A percentile compares a stretch with the other conserved stretches of the same genome.
Conservation (phyloP, 2,329 filamentous ascomycete genomes). For the Cadophora luteo-olivacea region DNA sequence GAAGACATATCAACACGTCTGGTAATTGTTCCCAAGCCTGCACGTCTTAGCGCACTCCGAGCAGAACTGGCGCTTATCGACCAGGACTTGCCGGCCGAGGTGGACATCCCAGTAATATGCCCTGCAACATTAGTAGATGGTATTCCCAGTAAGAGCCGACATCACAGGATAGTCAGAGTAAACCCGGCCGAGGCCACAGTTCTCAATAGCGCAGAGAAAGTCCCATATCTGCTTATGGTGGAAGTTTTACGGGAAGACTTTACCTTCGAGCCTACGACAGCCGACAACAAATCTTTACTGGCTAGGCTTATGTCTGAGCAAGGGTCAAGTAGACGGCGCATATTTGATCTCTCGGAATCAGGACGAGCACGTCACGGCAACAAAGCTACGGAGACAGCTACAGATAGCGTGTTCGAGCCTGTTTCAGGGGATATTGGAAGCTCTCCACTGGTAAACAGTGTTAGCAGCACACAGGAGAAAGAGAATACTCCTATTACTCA, state of each 20-base stretch:
- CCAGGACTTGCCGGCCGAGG: conserved; percentile 81
- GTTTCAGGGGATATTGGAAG: conserved; percentile 78
- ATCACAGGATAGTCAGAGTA: conserved; percentile 82
- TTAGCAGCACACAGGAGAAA: conserved; percentile 53
- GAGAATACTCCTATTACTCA: conserved; percentile 43
- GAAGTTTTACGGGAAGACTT: conserved; percentile 84
- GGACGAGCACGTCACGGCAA: conserved; percentile 55
- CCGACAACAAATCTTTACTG: conserved; percentile 73
- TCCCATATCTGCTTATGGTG: conserved; percentile 85
- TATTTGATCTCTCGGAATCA: conserved; percentile 75
- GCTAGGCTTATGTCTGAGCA: conserved; percentile 62
- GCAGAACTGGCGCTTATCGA: conserved; percentile 83
- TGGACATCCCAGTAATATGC: conserved; percentile 83
- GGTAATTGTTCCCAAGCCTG: conserved; percentile 81
- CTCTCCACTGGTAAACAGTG: conserved; percentile 69
- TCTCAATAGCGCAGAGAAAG: conserved; percentile 85
- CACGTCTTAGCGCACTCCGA: conserved; percentile 79
- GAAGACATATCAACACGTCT: conserved; percentile 87
- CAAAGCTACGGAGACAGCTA: conserved; percentile 44
- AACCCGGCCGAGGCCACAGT: conserved; percentile 87
- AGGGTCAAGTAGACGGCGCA: conserved; percentile 59
- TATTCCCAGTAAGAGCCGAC: conserved; percentile 74
- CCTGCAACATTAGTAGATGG: conserved; percentile 77
- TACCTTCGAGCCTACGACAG: conserved; percentile 77
- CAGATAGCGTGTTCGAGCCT: conserved; percentile 86